Conservation (phyloP, 805 yeast genomes). For the Priceomyces fermenticarens region DNA sequence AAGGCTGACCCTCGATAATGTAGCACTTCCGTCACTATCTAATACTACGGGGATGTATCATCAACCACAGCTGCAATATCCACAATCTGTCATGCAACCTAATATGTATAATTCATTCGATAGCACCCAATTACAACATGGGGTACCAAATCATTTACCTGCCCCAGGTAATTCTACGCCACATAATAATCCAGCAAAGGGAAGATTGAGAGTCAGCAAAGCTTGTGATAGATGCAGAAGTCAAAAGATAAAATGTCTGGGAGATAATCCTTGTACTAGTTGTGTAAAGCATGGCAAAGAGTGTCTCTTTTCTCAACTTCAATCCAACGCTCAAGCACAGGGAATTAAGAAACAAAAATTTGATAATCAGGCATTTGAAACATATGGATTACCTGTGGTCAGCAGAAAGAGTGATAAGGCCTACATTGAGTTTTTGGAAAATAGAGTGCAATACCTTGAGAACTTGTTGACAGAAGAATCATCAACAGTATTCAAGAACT, state of each 20-base stretch:
- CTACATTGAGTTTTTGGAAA: constrained; percentile 36
- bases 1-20: not conserved
- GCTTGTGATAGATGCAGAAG: constrained; percentile 58
- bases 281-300: constrained; percentile 38
- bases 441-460: constrained; percentile 40
- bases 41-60: too few relatives aligned
- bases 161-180: not conserved
- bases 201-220: constrained; percentile 42
- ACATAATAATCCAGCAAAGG: constrained; percentile 5
- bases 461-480: constrained; percentile 18
- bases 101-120: not conserved
- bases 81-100: not conserved
- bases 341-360: constrained; percentile 11
- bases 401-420: constrained; percentile 10
- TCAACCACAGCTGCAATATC: too few relatives aligned
- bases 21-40: too few relatives aligned
- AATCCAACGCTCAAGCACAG: constrained; percentile 4
- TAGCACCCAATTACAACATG: not conserved
- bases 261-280: constrained; percentile 47
- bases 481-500: constrained; percentile 8
- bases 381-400: constrained; percentile 19
- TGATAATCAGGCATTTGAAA: constrained; percentile 8
- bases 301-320: constrained; percentile 24
- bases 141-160: not conserved
- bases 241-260: constrained; percentile 58